These are phyloP conservation scores for Noccaea caerulescens DNA, from an alignment of 345 rosid species.

Conservation along the genomic window DNA sequence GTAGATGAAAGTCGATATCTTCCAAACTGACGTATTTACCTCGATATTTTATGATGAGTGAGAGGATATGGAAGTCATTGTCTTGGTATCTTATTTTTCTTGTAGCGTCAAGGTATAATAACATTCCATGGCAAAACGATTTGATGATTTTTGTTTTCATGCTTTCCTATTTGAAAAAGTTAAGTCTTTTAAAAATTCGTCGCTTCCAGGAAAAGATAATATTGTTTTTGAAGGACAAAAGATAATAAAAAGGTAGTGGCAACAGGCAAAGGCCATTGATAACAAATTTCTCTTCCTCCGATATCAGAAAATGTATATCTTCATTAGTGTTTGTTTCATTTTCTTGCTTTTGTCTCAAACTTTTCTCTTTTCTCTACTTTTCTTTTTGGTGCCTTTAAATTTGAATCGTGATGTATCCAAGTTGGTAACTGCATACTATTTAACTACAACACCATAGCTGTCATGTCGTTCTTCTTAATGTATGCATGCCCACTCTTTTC, in stretches of 20 bases:
- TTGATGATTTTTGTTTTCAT: constrained; percentile 9
- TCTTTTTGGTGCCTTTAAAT: constrained; percentile 30
- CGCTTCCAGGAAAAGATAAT: constrained; percentile 24
- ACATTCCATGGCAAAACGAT: constrained; percentile 31
- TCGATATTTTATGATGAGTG: not conserved
- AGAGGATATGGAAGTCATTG: constrained; percentile 12
- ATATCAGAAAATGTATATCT: constrained; percentile 22
- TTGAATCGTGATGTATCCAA: constrained; percentile 35
- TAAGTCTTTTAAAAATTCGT: constrained; percentile 25
- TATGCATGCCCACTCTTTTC: too few relatives aligned
- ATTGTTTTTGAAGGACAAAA: constrained; percentile 29
- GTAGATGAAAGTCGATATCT: not conserved
- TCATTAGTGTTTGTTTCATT: constrained; percentile 13
- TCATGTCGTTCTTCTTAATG: not conserved
- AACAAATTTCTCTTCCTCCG: constrained; percentile 20
- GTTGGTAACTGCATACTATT: constrained; percentile 25
- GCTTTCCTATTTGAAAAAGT: constrained; percentile 23
- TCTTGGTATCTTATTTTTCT: not conserved
- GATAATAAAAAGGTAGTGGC: constrained; percentile 37
- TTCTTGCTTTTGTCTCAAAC: constrained; percentile 39
- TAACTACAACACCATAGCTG: constrained; percentile 23
- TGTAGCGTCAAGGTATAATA: not conserved
- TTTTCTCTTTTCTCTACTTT: constrained; percentile 36
- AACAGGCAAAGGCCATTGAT: constrained; percentile 35
- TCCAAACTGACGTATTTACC: constrained; percentile 3